Evolutionary conservation across 441 rosid species (phyloP).

Genomic region (Kokia cookei): DNA sequence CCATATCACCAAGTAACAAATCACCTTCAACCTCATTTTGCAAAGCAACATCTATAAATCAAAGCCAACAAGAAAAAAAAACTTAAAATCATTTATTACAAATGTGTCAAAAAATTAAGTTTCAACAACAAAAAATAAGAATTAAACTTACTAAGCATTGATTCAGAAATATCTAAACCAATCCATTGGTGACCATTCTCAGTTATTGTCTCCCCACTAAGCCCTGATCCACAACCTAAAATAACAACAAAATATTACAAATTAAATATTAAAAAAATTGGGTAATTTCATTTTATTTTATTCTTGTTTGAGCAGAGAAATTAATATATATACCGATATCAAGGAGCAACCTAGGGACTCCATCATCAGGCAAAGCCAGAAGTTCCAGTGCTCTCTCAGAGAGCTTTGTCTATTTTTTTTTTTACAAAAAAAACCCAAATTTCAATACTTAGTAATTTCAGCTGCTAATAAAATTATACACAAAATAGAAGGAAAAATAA

Average conservation of each 20-base stretch:
- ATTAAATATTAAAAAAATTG: neutral
- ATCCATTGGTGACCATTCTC: constrained; percentile 84
- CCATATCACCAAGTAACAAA: constrained; percentile 92
- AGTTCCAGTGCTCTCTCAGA: constrained; percentile 96
- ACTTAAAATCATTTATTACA: neutral
- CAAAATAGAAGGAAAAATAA: neutral
- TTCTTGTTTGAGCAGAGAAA: neutral
- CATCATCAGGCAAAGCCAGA: constrained; percentile 83
- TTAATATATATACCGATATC: constrained; percentile 57
- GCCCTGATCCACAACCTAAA: constrained; percentile 90
- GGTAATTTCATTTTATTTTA: neutral
- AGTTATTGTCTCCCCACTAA: constrained; percentile 81
- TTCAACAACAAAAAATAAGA: neutral
- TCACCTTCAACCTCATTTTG: constrained; percentile 91
- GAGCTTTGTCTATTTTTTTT: constrained; percentile 31
- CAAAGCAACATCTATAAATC: constrained; percentile 56
- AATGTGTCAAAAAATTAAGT: neutral
- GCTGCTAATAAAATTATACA: neutral
- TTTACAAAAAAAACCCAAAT: neutral
- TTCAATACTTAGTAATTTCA: neutral
- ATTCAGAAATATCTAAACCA: constrained; percentile 81
- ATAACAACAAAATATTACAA: constrained; percentile 1
- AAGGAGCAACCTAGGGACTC: constrained; percentile 69
- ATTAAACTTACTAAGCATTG: constrained; percentile 61
- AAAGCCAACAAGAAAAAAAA: neutral